Percentiles rank a stretch among this genome's conserved stretches.
Evolutionary conservation across 352 stramenopile genomes (phyloP).

Genomic region (Phytopythium vexans): DNA sequence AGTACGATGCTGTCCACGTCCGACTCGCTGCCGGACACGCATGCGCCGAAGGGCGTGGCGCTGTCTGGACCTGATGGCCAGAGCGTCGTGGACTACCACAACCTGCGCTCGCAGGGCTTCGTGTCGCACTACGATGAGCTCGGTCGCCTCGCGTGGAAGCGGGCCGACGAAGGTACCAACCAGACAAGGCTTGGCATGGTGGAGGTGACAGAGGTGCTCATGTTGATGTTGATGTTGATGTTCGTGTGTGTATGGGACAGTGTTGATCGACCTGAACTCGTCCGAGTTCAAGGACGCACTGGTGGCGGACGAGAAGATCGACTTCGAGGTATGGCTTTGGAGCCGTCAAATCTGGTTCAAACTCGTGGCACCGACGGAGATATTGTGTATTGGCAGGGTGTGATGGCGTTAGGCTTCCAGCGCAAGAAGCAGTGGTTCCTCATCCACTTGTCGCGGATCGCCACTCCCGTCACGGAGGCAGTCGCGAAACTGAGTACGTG

Average conservation of each 20-base stretch:
- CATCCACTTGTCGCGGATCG: slow-evolving; percentile 59
- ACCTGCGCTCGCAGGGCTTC: slow-evolving; percentile 61
- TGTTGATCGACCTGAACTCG: slow-evolving; percentile 71
- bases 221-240: neutral
- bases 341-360: neutral
- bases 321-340: slow-evolving; percentile 44
- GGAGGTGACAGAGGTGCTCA: neutral
- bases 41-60: slow-evolving; percentile 8
- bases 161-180: slow-evolving; percentile 42
- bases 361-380: neutral
- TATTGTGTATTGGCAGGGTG: slow-evolving; percentile 19
- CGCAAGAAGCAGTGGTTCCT: slow-evolving; percentile 86
- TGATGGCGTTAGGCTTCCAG: slow-evolving; percentile 76
- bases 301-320: slow-evolving; percentile 37
- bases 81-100: slow-evolving; percentile 55
- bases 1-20: slow-evolving; percentile 12
- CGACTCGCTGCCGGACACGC: slow-evolving; percentile 15
- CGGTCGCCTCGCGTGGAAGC: slow-evolving; percentile 49
- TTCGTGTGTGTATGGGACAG: slow-evolving; percentile 4
- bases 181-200: too few species aligned
- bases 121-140: slow-evolving; percentile 65
- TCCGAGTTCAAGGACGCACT: slow-evolving; percentile 39
- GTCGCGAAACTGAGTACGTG: slow-evolving; percentile 64
- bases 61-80: slow-evolving; percentile 40
- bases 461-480: slow-evolving; percentile 56